Evolutionary conservation across 2,329 filamentous ascomycete genomes (phyloP), one percentile per base, ranked within the genome.

Genomic region (Ceratocystis alfenasii): DNA sequence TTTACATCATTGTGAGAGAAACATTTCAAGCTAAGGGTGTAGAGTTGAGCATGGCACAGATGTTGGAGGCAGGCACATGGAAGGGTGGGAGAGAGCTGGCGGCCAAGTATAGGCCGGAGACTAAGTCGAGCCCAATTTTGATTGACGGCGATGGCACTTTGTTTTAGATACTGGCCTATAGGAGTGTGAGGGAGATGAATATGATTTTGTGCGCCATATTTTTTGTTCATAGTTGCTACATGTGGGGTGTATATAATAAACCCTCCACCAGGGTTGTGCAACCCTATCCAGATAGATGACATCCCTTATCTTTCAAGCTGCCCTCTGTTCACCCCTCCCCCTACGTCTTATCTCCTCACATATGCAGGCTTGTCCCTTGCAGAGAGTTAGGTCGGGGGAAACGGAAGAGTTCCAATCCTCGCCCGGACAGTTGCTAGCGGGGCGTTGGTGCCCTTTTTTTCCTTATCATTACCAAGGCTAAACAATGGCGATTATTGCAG

Each of bases 91-190:
- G 89, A 74, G 89, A 93, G 76, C 80, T 93, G 71, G 89, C 89
- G 62, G 89, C 91, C 73, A 85, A 90, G 66, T 86, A 83, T 57
- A 80, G 89, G 66, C 89, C 89, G 17, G 87, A 89, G 71, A 93
- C 89, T 12, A 90, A 87, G 76, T 87, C 89, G 69, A 89, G 89
- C 65, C 89, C 89, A 12, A 92, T 94, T 73, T 85, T 91, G 79
- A 90, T 92, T 70, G 77, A 87, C 66, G 89, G 87, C 68, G 89
- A 93, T 74, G 89, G 89, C 69, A 93, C 89, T 41, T 84, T 93
- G 70, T 92, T 91, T 74, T 92, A 83, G 61, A 57, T 92, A 83
- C 61, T 46, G 6, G 22, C 36, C 25, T 30, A 25, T 5, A 5
- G 20, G n/a, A 20, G 22, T 45, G 30, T 45, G 33, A 36, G 28